Base-by-base conservation (phyloP, 228 moss, liverwort and hornwort genomes). In the Sphagnum fallax region DNA sequence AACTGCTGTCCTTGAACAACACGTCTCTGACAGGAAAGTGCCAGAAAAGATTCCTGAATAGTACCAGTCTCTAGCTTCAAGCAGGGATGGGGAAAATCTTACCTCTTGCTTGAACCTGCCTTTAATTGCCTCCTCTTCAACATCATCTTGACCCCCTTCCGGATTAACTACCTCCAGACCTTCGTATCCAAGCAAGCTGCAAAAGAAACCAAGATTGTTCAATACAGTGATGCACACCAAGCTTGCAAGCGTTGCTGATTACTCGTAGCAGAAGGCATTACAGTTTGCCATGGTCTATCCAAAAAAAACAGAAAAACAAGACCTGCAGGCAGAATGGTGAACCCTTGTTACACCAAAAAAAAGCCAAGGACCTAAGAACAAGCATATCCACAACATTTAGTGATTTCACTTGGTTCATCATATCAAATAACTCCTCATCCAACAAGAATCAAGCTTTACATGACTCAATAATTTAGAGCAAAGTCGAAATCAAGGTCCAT, bases 131-230 rank as follows among this genome's bases (percentile, higher is more conserved):
- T 84, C 87, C 52, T 77, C 80, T 69, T 78, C 85, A 15, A 72
- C 78, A 69, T 87, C 87, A 65, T 84, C 87, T 64, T 81, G 81
- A 69, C 77, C 83, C 47, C 85, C 92, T 62, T 92, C 92, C 0
- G 92, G 89, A 61, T 89, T 91, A 52, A 92, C 60, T 14, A 89
- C 89, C 75, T 92, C 92, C 75, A 85, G 50, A n/a, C 80, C 85
- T 67, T 87, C 89, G 13, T 80, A 65, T 47, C 81, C 83, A 62
- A 78, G 61, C 51, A 75, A 68, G 60, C 85, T 75, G 79, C 89
- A 83, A 79, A 65, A 73, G n/a, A 6, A 47, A 61, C 15, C 4
- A 9, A 58, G 57, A 61, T 52, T 64, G 48, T n/a, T 60, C 63
- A 12, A 62, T 53, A 55, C 48, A 70, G 18, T 11, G 63, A 16